Conservation (phyloP, 2,329 filamentous ascomycete genomes). For the Scleromitrula shiraiana region DNA sequence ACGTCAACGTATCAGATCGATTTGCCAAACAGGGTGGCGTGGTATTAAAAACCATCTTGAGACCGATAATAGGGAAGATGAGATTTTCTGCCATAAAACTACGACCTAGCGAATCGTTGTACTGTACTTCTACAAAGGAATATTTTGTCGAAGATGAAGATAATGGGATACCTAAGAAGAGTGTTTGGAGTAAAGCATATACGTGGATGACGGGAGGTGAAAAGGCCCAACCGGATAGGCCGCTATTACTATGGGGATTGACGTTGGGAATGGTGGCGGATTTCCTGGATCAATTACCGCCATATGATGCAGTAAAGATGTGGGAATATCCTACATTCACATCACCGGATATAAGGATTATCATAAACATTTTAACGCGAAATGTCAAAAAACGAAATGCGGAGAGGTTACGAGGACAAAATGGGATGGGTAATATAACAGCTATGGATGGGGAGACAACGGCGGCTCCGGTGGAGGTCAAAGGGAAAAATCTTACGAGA, state of each 20-base stretch:
- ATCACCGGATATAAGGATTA: constrained; percentile 48
- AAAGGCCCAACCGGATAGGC: constrained; percentile 27
- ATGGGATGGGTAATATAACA: constrained; percentile 25
- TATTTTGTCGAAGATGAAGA: constrained; percentile 32
- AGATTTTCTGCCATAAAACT: constrained; percentile 58
- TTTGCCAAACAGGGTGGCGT: constrained; percentile 48
- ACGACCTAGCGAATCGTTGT: constrained; percentile 51
- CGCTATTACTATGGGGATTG: constrained; percentile 59
- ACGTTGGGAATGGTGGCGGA: constrained; percentile 61
- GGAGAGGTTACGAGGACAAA: constrained; percentile 16
- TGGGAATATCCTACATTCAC: constrained; percentile 66
- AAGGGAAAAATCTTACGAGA: constrained; percentile 16
- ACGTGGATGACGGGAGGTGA: constrained; percentile 30
- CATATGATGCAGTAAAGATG: constrained; percentile 48
- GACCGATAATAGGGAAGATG: constrained; percentile 55
- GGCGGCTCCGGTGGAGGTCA: constrained; percentile 16
- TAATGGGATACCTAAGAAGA: not conserved
- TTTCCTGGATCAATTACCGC: constrained; percentile 60
- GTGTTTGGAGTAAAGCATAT: constrained; percentile 13
- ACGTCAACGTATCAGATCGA: constrained; percentile 56
- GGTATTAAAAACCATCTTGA: constrained; percentile 45
- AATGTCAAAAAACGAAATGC: constrained; percentile 45
- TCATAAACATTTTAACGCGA: constrained; percentile 53
- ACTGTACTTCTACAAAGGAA: constrained; percentile 45
- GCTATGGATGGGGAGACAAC: constrained; percentile 24